Percentiles rank a stretch among this genome's conserved stretches.
phyloP scores from a whole-genome alignment of 78 protist species.

The Speleostelium caveatum region DNA sequence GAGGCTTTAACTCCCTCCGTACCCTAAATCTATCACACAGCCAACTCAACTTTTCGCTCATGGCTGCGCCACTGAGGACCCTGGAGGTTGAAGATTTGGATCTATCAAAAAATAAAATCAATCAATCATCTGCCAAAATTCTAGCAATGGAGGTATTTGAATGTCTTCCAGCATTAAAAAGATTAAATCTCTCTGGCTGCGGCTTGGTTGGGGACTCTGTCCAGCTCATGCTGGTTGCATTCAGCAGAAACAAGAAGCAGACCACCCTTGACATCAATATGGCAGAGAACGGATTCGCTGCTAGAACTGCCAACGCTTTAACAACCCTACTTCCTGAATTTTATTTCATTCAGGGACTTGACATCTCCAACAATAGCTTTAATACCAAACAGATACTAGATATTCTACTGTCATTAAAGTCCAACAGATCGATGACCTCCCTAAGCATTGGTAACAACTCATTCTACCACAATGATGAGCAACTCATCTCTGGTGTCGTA shows the following conservation, averaged over 20 bases:
- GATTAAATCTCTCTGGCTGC: slow-evolving; percentile 22
- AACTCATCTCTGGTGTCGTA: neutral
- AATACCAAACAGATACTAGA: slow-evolving; percentile 23
- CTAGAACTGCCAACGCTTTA: neutral
- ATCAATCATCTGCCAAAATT: neutral
- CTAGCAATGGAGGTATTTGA: slow-evolving; percentile 30
- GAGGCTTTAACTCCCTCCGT: slow-evolving; percentile 15
- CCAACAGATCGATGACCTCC: neutral
- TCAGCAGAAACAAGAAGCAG: neutral
- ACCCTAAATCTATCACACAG: neutral
- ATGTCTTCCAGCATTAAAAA: neutral
- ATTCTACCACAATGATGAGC: neutral
- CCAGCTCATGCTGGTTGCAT: neutral
- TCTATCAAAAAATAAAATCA: slow-evolving; percentile 46
- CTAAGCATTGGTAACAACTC: slow-evolving; percentile 50
- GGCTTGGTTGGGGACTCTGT: slow-evolving; percentile 47
- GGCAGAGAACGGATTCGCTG: slow-evolving; percentile 30
- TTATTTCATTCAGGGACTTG: slow-evolving; percentile 16
- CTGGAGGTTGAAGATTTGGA: slow-evolving; percentile 4
- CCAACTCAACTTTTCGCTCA: slow-evolving; percentile 5
- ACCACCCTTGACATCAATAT: neutral
- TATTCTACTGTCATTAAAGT: neutral
- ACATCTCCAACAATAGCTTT: slow-evolving; percentile 23
- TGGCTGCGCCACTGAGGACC: slow-evolving; percentile 18
- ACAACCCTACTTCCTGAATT: slow-evolving; percentile 1